Conservation (phyloP, 345 rosid genomes). For the Populus deltoides region DNA sequence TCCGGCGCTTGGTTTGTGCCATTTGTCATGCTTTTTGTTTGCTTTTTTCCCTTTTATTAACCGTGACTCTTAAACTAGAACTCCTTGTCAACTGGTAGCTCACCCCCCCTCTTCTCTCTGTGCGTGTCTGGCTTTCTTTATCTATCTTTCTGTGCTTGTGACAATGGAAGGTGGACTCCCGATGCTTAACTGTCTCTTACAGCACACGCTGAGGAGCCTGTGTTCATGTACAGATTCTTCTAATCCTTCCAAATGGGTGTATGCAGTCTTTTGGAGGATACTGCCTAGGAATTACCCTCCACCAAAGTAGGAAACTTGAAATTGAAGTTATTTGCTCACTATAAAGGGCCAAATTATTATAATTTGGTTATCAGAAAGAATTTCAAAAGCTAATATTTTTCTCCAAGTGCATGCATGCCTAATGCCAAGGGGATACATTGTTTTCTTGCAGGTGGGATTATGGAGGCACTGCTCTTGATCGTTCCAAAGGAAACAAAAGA, state of each 20-base stretch:
- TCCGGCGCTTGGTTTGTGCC: constrained; percentile 18
- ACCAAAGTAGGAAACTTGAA: constrained; percentile 49
- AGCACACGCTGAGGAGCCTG: constrained; percentile 51
- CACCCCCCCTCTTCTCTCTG: constrained; percentile 7
- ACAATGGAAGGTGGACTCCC: constrained; percentile 66
- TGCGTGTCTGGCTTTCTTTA: background rate
- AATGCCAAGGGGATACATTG: constrained; percentile 13
- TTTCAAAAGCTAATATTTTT: background rate
- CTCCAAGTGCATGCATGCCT: background rate
- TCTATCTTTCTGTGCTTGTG: constrained; percentile 1
- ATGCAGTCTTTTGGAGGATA: constrained; percentile 75
- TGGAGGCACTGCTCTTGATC: constrained; percentile 60
- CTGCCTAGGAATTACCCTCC: constrained; percentile 80
- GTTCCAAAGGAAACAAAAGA: constrained; percentile 65
- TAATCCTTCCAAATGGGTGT: constrained; percentile 65
- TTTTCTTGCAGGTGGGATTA: constrained; percentile 65
- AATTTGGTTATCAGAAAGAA: background rate
- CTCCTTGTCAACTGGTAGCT: constrained; percentile 15
- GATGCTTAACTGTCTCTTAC: constrained; percentile 62
- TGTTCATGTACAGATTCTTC: constrained; percentile 51
- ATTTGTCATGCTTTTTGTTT: background rate
- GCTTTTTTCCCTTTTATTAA: constrained; percentile 11
- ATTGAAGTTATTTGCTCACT: background rate
- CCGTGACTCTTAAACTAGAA: constrained; percentile 12
- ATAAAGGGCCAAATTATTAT: background rate